These are phyloP conservation scores for Pyrrhoderma lamaoense DNA, from an alignment of 1,284 basidiomycete species.

Conservation along the genomic window DNA sequence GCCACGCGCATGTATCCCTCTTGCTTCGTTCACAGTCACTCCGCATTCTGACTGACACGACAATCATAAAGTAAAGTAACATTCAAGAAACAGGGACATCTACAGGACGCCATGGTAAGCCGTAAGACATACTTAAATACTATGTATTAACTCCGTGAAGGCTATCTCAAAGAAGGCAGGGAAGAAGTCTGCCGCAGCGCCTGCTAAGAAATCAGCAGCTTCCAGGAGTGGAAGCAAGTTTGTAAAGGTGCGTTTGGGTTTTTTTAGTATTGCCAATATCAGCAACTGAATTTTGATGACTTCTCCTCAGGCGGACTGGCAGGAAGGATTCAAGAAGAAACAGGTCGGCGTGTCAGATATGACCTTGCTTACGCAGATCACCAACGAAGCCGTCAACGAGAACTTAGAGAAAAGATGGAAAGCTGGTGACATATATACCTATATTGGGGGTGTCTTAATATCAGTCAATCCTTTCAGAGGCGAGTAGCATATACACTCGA, in stretches of 20 bases:
- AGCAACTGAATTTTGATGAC: background rate
- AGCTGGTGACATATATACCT: slow-evolving; percentile 97
- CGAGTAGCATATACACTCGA: slow-evolving; percentile 30
- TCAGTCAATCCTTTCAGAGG: slow-evolving; percentile 98
- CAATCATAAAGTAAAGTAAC: background rate
- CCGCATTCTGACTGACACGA: background rate
- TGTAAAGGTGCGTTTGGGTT: slow-evolving; percentile 50
- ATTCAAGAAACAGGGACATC: background rate
- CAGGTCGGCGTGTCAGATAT: slow-evolving; percentile 97
- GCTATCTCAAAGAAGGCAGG: slow-evolving; percentile 88
- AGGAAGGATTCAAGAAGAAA: slow-evolving; percentile 97
- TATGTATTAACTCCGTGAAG: slow-evolving; percentile 33
- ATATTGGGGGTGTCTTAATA: slow-evolving; percentile 95
- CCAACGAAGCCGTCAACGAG: slow-evolving; percentile 97
- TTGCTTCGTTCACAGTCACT: background rate
- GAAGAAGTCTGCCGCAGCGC: slow-evolving; percentile 64
- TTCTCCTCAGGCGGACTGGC: slow-evolving; percentile 81
- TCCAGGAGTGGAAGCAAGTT: slow-evolving; percentile 49
- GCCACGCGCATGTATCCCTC: background rate
- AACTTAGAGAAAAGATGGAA: slow-evolving; percentile 96
- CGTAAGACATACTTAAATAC: background rate
- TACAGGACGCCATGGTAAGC: background rate
- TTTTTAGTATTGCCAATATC: background rate
- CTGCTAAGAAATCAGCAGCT: slow-evolving; percentile 50
- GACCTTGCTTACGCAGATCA: slow-evolving; percentile 95